Conservation (phyloP, 257 asterid genomes). For the Solanum acaule region DNA sequence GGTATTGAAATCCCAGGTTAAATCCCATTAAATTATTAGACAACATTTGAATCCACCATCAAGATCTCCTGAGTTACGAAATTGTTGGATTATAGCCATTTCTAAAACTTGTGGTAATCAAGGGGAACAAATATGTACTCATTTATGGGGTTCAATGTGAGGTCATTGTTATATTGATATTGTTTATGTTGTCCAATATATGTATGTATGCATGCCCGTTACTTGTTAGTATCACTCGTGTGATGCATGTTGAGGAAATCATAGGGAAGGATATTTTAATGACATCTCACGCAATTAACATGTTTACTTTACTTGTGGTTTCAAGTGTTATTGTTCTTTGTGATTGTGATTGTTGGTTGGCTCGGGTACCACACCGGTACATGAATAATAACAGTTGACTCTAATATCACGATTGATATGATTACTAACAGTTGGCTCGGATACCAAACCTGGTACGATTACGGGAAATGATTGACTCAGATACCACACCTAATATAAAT, state of each 20-base stretch:
- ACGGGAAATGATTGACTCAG: not conserved
- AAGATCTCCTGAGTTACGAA: too few species aligned
- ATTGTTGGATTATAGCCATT: too few species aligned
- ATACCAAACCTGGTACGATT: not conserved
- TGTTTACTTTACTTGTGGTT: not conserved
- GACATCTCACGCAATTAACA: not conserved
- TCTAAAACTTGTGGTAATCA: not conserved
- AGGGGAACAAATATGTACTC: too few species aligned
- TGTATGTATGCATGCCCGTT: not conserved
- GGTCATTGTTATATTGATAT: not conserved
- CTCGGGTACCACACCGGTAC: not conserved
- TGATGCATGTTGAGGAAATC: not conserved
- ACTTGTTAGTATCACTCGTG: not conserved
- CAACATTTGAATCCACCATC: too few species aligned
- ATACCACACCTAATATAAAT: too few species aligned
- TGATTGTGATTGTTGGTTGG: not conserved
- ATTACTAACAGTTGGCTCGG: not conserved
- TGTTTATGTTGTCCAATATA: not conserved
- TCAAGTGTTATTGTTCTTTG: not conserved
- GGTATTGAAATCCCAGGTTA: too few species aligned
- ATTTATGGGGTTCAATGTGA: too few species aligned
- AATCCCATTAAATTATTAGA: too few species aligned
- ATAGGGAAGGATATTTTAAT: not conserved
- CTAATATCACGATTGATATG: not conserved
- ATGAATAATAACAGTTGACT: not conserved